phyloP scores from a whole-genome alignment of 192 early-diverging fungal genomes.

The Gryganskiella cystojenkinii region DNA sequence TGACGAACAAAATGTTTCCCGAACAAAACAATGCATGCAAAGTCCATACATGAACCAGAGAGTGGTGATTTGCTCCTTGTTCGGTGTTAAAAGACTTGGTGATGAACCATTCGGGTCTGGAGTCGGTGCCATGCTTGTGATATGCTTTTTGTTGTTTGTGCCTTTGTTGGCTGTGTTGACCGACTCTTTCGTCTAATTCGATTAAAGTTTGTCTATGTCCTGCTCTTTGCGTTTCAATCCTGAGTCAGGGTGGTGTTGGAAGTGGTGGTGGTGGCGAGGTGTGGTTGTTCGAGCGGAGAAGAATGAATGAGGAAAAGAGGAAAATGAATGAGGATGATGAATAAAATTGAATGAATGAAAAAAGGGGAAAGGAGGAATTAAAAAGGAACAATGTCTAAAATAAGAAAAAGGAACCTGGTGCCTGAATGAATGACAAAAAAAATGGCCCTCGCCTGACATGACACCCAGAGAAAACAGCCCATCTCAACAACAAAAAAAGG shows the following conservation, averaged over 20 bases:
- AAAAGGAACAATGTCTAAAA: not conserved
- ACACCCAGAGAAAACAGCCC: too few species aligned
- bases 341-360: not conserved
- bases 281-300: constrained; percentile 1
- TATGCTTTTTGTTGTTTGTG: not conserved
- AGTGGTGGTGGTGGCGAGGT: not conserved
- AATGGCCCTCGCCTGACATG: too few species aligned
- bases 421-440: not conserved
- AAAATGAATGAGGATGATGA: not conserved
- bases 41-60: constrained; percentile 49
- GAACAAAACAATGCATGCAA: too few species aligned
- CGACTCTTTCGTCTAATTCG: too few species aligned
- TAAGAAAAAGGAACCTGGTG: constrained; percentile 5
- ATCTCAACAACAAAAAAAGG: too few species aligned
- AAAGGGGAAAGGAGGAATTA: constrained; percentile 3
- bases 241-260: not conserved
- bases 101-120: constrained; percentile 9
- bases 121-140: constrained; percentile 28
- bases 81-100: constrained; percentile 24
- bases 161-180: not conserved
- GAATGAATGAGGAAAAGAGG: not conserved
- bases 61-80: constrained; percentile 39
- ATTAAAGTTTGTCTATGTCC: not conserved
- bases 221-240: too few species aligned
- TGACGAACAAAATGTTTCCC: too few species aligned